These are phyloP conservation scores for Penicillium sp. DNA, from an alignment of 2,329 filamentous ascomycete genomes.

Conservation along the genomic window DNA sequence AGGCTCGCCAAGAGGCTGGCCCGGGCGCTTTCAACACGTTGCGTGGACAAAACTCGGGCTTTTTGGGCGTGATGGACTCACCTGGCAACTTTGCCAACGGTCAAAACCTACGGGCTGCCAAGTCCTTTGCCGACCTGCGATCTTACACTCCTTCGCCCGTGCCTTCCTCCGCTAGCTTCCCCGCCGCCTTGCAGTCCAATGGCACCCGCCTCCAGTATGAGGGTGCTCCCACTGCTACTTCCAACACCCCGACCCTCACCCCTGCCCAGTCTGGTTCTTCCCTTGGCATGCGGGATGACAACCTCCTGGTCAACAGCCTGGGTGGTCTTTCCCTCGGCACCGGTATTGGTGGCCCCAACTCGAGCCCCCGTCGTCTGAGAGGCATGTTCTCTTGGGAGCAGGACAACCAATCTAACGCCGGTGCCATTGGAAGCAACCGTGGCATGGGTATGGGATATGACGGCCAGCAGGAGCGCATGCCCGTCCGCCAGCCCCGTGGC, in stretches of 20 bases:
- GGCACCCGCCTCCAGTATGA: conserved; percentile 56
- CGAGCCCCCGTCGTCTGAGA: conserved; percentile 51
- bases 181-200: conserved; percentile 56
- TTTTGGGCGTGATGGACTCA: conserved; percentile 79
- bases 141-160: conserved; percentile 92
- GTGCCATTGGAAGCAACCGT: conserved; percentile 57
- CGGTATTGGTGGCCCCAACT: conserved; percentile 37
- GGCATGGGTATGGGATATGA: conserved; percentile 53
- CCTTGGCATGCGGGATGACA: conserved; percentile 47
- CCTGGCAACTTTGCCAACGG: conserved; percentile 58
- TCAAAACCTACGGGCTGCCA: conserved; percentile 79
- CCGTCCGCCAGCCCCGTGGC: conserved; percentile 54
- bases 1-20: conserved; percentile 60
- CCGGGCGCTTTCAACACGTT: conserved; percentile 65
- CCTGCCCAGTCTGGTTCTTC: conserved; percentile 47
- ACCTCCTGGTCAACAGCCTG: conserved; percentile 55
- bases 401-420: conserved; percentile 42
- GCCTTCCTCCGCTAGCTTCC: conserved; percentile 79
- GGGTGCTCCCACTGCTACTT: conserved; percentile 48
- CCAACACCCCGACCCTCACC: conserved; percentile 59
- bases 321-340: conserved; percentile 52
- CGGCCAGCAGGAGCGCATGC: conserved; percentile 47
- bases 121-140: conserved; percentile 90
- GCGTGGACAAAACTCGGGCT: conserved; percentile 63
- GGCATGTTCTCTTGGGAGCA: conserved; percentile 55